Evolutionary conservation across 441 rosid species (phyloP).

Genomic region (Eugenia klotzschiana): DNA sequence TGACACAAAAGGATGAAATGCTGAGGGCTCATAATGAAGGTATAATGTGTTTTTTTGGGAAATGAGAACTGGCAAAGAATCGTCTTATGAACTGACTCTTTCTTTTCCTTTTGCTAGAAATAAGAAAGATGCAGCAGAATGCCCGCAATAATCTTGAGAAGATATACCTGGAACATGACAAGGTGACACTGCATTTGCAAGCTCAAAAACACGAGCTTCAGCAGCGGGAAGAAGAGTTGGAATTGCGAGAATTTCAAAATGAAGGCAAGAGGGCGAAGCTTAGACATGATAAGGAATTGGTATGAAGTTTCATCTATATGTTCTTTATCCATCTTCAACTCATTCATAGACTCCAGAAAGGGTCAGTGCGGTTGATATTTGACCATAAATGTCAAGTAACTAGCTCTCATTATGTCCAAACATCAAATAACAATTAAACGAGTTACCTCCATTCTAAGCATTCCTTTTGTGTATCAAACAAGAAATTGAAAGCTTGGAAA

Average conservation of each 20-base stretch:
- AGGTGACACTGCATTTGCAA: slow-evolving; percentile 13
- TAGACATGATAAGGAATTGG: slow-evolving; percentile 35
- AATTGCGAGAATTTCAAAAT: slow-evolving; percentile 27
- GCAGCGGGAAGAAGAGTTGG: slow-evolving; percentile 28
- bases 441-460: not conserved
- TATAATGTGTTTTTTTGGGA: not conserved
- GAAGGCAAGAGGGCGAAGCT: slow-evolving; percentile 37
- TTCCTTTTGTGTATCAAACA: not conserved
- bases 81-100: not conserved
- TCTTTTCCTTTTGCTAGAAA: slow-evolving; percentile 21
- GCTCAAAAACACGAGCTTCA: slow-evolving; percentile 24
- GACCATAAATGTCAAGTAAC: not conserved
- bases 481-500: not conserved
- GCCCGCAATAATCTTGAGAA: slow-evolving; percentile 26
- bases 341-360: not conserved
- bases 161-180: slow-evolving; percentile 30
- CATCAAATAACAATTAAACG: not conserved
- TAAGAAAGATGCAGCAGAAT: slow-evolving; percentile 18
- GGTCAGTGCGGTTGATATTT: not conserved
- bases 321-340: not conserved
- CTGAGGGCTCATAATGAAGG: slow-evolving; percentile 39
- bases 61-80: not conserved
- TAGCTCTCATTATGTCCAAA: not conserved
- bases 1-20: slow-evolving; percentile 34
- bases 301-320: slow-evolving; percentile 4